These are phyloP conservation scores for Termitomyces sp. DNA, from an alignment of 768 basidiomycete species.

Conservation along the genomic window DNA sequence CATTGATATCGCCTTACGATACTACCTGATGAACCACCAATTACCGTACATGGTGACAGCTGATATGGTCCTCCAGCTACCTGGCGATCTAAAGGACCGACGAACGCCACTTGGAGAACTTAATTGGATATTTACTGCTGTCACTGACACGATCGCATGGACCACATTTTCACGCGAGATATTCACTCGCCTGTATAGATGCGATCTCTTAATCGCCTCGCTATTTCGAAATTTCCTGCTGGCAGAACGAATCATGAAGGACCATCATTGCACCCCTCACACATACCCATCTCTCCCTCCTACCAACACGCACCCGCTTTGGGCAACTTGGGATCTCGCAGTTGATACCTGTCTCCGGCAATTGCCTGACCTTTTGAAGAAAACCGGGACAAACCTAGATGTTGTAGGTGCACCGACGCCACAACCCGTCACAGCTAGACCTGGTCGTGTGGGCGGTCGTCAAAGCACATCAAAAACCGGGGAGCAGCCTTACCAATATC, in stretches of 20 bases:
- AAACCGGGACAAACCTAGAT: conserved; percentile 22
- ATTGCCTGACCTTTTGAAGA: conserved; percentile 74
- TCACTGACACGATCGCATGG: conserved; percentile 99
- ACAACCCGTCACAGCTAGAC: conserved; percentile 24
- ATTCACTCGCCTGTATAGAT: conserved; percentile 91
- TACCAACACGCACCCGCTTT: conserved; percentile 95
- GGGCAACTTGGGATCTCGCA: conserved; percentile 97
- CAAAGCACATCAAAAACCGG: conserved; percentile 19
- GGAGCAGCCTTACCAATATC: conserved; percentile 61
- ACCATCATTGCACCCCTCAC: conserved; percentile 94
- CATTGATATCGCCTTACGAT: conserved; percentile 95
- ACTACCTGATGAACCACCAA: conserved; percentile 87
- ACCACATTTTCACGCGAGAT: conserved; percentile 91
- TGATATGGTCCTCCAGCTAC: conserved; percentile 92
- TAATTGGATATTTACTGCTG: conserved; percentile 99
- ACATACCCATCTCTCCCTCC: conserved; percentile 88
- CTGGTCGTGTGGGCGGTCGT: conserved; percentile 34
- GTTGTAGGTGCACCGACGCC: conserved; percentile 16
- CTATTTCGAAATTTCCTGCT: conserved; percentile 96
- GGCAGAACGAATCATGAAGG: conserved; percentile 96
- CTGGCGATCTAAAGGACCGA: conserved; percentile 94
- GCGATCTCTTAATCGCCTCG: conserved; percentile 92
- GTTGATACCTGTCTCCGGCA: conserved; percentile 92
- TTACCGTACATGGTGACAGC: conserved; percentile 74
- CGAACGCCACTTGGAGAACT: conserved; percentile 95